Percentiles rank a stretch among this genome's conserved stretches.
phyloP scores from a whole-genome alignment of 2,329 filamentous ascomycete genomes.

The Xylaria sp. region DNA sequence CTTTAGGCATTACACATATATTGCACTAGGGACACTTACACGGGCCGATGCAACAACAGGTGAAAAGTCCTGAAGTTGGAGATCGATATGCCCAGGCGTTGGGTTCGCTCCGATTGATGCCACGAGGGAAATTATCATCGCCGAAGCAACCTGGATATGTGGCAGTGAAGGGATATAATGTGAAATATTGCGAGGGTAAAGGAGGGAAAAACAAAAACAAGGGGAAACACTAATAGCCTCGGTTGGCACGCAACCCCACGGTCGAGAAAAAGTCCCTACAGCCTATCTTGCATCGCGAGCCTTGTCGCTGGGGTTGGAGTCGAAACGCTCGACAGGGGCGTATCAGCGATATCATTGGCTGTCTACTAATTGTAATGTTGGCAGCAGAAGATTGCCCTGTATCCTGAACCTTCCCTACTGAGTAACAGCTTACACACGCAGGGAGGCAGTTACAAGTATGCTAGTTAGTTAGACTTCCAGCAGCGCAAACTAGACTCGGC shows the following conservation, averaged over 20 bases:
- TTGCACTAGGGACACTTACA: background rate
- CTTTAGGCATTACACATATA: background rate
- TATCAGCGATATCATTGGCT: constrained; percentile 17
- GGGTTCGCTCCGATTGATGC: constrained; percentile 21
- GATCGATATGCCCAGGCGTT: background rate
- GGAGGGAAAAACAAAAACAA: background rate
- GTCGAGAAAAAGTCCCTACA: constrained; percentile 26
- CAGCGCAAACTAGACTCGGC: background rate
- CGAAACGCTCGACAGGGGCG: constrained; percentile 13
- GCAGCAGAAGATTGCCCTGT: constrained; percentile 16
- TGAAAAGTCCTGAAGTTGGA: background rate
- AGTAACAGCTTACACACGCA: background rate
- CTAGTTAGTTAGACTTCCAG: background rate
- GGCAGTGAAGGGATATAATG: constrained; percentile 2
- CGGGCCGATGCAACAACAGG: constrained; percentile 1
- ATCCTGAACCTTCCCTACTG: background rate
- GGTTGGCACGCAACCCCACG: constrained; percentile 7
- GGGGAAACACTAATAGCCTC: constrained; percentile 1
- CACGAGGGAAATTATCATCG: constrained; percentile 21
- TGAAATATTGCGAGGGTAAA: background rate
- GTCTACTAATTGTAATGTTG: constrained; percentile 21
- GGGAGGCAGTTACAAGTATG: background rate
- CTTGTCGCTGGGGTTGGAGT: constrained; percentile 25
- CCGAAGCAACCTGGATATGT: background rate
- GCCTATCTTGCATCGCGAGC: constrained; percentile 18